phyloP scores from a whole-genome alignment of 139 green algal genomes.

The Chlamydomonas schloesseri region DNA sequence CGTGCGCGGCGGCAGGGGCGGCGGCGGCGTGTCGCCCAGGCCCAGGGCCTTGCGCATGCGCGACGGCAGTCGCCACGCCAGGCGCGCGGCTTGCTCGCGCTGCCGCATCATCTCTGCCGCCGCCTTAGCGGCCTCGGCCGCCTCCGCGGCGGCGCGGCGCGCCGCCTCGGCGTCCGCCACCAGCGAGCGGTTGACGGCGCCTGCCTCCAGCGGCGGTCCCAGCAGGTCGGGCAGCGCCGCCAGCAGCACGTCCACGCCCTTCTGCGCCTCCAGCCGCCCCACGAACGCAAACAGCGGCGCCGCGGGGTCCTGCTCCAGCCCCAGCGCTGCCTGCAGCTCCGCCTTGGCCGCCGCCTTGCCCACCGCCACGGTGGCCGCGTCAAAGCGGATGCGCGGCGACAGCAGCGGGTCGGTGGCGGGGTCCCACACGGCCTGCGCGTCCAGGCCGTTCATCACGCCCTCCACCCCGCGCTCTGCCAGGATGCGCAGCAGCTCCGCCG shows the following conservation, averaged over 20 bases:
- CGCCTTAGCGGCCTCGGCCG: not conserved
- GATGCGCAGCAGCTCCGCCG: not conserved
- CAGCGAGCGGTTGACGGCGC: not conserved
- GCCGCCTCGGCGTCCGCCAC: not conserved
- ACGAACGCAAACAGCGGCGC: conserved; percentile 82
- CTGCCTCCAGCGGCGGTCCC: not conserved
- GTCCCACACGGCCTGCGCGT: conserved; percentile 73
- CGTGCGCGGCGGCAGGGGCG: not conserved
- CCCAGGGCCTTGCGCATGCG: not conserved
- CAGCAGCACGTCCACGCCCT: conserved; percentile 88
- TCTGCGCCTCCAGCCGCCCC: conserved; percentile 86
- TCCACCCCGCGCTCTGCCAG: conserved; percentile 29
- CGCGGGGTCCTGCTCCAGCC: conserved; percentile 59
- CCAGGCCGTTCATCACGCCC: conserved; percentile 86
- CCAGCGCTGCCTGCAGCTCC: conserved; percentile 72
- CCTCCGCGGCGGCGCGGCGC: too few species aligned
- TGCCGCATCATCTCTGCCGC: too few species aligned
- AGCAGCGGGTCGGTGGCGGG: conserved; percentile 73
- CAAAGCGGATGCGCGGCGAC: conserved; percentile 62
- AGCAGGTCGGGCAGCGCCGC: conserved; percentile 73
- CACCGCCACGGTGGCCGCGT: not conserved
- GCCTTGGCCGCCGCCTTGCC: conserved; percentile 82
- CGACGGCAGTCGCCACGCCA: not conserved
- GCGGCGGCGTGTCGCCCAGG: not conserved
- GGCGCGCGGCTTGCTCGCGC: not conserved